Base-by-base conservation (phyloP, 495 filamentous ascomycete genomes). In the Penicillium longicatenatum region DNA sequence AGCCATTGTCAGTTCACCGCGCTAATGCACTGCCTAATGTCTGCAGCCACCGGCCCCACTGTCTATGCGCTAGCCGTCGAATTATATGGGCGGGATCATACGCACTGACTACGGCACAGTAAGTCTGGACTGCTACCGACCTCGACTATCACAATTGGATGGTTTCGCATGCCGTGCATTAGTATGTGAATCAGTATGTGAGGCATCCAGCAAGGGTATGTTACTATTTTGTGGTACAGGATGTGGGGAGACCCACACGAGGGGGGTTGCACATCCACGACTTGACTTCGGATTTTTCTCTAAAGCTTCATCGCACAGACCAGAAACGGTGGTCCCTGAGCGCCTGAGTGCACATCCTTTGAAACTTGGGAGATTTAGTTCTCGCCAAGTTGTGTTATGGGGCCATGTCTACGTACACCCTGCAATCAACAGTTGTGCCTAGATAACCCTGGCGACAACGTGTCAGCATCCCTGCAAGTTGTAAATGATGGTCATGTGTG, bases 1-100 rank as follows among this genome's bases (percentile, higher is more conserved):
- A 54, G 59, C 35, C 50, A 64, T 59, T 59, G 63, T 68, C 63
- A 68, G 52, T 66, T 68, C 63, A 60, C 66, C 63, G 66, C 63
- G 61, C 66, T 63, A 68, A 61, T 62, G 65, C 62, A 62, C 17
- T 39, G 54, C 33, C 60, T 53, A 49, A 61, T 66, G 66, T 55
- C 62, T 54, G 37, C 42, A 54, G 56, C 55, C 52, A 31, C n/a
- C 19, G 9, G 60, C 54, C 60, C 63, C 63, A 63, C 62, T 49
- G 49, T 42, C 58, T 42, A 50, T 50, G 50, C 30, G n/a, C 59
- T 50, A 52, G 41, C 45, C 43, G 37, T 57, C 66, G 53, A 69
- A 58, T 67, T 21, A 56, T 51, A 48, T 55, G 46, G 20, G 41
- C 66, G 58, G 64, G 55, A 58, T 60, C 48, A 14, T 19, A 47